Evolutionary conservation across 2,329 filamentous ascomycete genomes (phyloP).

Genomic region (Colletotrichum liaoningense): DNA sequence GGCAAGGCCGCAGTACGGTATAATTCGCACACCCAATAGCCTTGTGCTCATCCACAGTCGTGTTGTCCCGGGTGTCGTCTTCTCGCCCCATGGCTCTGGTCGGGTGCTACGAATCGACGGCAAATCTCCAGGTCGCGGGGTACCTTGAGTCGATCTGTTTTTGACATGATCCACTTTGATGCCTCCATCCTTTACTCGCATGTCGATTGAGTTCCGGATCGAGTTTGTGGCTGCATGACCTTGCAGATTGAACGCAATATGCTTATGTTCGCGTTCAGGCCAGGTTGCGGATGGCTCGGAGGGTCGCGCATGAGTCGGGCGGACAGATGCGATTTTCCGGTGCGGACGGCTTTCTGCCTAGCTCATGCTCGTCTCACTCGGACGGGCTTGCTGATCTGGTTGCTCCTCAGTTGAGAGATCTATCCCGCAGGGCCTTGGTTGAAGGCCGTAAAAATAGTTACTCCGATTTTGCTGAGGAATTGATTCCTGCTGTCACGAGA

Average conservation of each 20-base stretch:
- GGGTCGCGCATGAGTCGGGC: not conserved
- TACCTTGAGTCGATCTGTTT: not conserved
- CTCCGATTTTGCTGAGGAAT: not conserved
- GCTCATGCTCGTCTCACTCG: not conserved
- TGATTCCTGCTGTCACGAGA: not conserved
- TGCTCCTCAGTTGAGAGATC: not conserved
- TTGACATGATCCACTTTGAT: not conserved
- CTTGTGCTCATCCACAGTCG: not conserved
- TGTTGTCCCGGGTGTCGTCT: not conserved
- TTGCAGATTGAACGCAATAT: constrained; percentile 6
- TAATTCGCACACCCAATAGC: too few species aligned
- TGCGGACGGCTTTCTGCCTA: not conserved
- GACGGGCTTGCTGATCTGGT: too few species aligned
- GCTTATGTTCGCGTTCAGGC: constrained; percentile 4
- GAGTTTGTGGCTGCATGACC: not conserved
- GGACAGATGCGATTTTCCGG: not conserved
- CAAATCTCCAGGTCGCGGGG: not conserved
- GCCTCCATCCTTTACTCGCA: not conserved
- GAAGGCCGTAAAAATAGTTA: not conserved
- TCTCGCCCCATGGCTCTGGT: not conserved
- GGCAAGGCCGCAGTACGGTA: too few species aligned
- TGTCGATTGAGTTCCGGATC: not conserved
- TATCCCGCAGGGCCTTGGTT: not conserved
- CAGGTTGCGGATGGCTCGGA: not conserved
- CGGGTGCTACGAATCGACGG: not conserved